Percentiles rank a stretch among this genome's conserved stretches.
Evolutionary conservation across 1,284 basidiomycete genomes (phyloP).

Genomic region (Golubevia pallescens): DNA sequence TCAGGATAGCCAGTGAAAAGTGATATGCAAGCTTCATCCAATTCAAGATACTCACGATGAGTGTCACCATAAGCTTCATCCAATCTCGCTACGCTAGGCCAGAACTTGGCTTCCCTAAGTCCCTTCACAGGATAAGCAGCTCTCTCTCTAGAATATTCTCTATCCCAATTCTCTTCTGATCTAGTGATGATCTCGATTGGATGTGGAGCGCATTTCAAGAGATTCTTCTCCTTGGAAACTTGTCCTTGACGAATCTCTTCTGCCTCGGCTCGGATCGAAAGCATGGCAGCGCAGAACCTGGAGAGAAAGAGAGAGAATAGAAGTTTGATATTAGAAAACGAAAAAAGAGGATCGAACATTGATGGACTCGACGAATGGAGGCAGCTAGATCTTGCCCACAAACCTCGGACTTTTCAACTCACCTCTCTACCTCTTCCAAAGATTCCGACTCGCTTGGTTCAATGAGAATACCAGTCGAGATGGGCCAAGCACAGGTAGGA

Average conservation of each 20-base stretch:
- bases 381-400: no score
- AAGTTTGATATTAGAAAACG: not conserved
- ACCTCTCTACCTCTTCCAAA: conserved; percentile 43
- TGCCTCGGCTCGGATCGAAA: conserved; percentile 50
- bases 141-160: conserved; percentile 38
- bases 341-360: no score
- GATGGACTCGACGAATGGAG: no score
- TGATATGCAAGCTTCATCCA: no score
- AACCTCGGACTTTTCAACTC: no score
- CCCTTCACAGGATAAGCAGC: conserved; percentile 49
- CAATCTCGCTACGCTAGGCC: conserved; percentile 50
- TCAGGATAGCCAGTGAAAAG: not conserved
- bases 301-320: not conserved
- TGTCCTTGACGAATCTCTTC: conserved; percentile 52
- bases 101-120: conserved; percentile 51
- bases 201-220: conserved; percentile 58
- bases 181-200: conserved; percentile 39
- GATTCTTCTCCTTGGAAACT: conserved; percentile 25
- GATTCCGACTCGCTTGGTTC: conserved; percentile 61
- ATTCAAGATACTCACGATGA: not conserved
- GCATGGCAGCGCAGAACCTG: conserved; percentile 48
- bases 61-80: conserved; percentile 52
- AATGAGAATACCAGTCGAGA: conserved; percentile 56
- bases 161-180: conserved; percentile 33
- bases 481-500: conserved; percentile 61